Conservation (phyloP, 2,329 filamentous ascomycete species). For the Onygena corvina region DNA sequence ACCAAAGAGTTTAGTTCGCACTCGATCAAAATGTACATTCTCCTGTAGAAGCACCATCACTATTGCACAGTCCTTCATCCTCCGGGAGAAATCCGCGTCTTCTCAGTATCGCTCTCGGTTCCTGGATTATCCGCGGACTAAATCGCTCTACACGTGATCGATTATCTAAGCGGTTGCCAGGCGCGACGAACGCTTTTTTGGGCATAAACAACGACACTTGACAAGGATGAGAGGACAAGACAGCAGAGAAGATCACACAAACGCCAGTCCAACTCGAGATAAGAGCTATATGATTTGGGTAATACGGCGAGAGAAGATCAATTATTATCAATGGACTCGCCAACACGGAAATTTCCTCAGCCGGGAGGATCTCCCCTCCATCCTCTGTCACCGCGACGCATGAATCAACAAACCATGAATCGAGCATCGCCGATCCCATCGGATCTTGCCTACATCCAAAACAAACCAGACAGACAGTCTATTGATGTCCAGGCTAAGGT, state of each 20-base stretch:
- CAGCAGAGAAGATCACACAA: not conserved
- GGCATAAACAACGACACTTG: not conserved
- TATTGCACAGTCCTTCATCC: too few relatives aligned
- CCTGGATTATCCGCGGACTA: too few relatives aligned
- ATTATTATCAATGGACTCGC: not conserved
- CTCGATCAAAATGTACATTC: too few relatives aligned
- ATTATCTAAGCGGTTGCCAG: not conserved
- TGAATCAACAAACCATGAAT: conserved; percentile 36
- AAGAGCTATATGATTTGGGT: not conserved
- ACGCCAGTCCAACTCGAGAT: not conserved
- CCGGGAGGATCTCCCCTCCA: conserved; percentile 29
- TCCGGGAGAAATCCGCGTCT: too few relatives aligned
- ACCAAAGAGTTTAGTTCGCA: too few relatives aligned
- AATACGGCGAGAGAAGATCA: not conserved
- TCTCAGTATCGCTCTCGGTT: too few relatives aligned
- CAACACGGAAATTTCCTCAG: conserved; percentile 11
- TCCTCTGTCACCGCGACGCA: conserved; percentile 38
- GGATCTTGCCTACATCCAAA: conserved; percentile 27
- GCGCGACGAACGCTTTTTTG: not conserved
- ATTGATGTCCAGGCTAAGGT: conserved; percentile 40
- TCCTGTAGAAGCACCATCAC: too few relatives aligned
- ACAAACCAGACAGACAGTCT: conserved; percentile 26
- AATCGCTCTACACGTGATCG: not conserved
- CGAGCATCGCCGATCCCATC: conserved; percentile 30
- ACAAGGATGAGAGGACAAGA: not conserved